phyloP scores from a whole-genome alignment of 371 early-diverging fungal genomes.

The Mortierella sp. region DNA sequence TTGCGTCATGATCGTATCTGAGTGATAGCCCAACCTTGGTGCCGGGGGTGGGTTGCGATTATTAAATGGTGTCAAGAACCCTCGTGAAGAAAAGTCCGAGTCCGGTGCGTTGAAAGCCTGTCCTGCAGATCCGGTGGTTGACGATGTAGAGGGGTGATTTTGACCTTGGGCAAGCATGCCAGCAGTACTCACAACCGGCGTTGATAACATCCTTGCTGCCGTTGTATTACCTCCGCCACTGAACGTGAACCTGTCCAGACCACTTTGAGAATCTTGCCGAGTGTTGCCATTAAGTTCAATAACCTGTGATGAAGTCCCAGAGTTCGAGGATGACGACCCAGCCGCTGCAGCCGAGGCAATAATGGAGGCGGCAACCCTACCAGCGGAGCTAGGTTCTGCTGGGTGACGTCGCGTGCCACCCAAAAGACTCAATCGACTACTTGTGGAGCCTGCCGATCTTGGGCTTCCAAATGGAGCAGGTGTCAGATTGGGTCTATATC shows the following conservation, averaged over 20 bases:
- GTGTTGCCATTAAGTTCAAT: not conserved
- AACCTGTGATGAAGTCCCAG: not conserved
- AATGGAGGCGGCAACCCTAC: constrained; percentile 26
- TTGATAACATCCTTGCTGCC: not conserved
- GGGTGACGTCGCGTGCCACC: constrained; percentile 17
- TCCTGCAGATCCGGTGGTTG: not conserved
- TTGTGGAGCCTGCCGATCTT: not conserved
- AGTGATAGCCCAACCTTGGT: constrained; percentile 46
- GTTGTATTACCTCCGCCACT: not conserved
- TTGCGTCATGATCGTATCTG: constrained; percentile 51
- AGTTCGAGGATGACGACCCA: not conserved
- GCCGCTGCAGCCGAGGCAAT: constrained; percentile 16
- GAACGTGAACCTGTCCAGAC: not conserved
- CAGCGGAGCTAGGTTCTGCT: constrained; percentile 23
- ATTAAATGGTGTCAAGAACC: constrained; percentile 25
- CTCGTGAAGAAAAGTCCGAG: constrained; percentile 17
- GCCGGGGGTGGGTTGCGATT: constrained; percentile 42
- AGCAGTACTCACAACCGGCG: constrained; percentile 9
- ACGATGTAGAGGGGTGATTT: not conserved
- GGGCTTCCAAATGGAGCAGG: constrained; percentile 15
- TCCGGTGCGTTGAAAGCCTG: not conserved
- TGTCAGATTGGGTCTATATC: constrained; percentile 1
- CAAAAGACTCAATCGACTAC: constrained; percentile 22
- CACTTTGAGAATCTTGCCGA: not conserved
- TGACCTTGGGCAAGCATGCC: constrained; percentile 13